phyloP scores from a whole-genome alignment of 2,329 filamentous ascomycete species.

The Plenodomus lindquistii region DNA sequence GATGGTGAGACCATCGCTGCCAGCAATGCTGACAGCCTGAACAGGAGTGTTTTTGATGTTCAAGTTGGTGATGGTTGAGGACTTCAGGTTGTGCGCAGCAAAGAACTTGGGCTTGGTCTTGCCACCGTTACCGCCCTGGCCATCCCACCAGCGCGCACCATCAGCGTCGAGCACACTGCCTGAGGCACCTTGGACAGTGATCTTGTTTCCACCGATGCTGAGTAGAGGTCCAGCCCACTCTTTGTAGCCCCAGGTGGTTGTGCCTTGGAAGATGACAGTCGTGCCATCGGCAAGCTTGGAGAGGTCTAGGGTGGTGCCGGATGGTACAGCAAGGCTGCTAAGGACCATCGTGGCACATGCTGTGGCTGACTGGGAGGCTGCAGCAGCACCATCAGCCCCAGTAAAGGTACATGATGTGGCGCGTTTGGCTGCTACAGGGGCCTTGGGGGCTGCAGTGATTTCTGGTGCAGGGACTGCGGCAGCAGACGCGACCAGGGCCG shows the following conservation, averaged over 20 bases:
- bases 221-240: slow-evolving; percentile 68
- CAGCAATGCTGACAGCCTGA: slow-evolving; percentile 55
- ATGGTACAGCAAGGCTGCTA: slow-evolving; percentile 59
- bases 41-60: slow-evolving; percentile 60
- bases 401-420: slow-evolving; percentile 58
- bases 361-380: slow-evolving; percentile 53
- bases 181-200: slow-evolving; percentile 61
- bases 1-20: slow-evolving; percentile 50
- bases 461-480: slow-evolving; percentile 29
- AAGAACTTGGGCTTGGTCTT: slow-evolving; percentile 57
- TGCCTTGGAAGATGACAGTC: slow-evolving; percentile 64
- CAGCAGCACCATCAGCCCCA: slow-evolving; percentile 45
- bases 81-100: slow-evolving; percentile 55
- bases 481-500: slow-evolving; percentile 25
- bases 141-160: slow-evolving; percentile 57
- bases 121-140: slow-evolving; percentile 52
- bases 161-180: slow-evolving; percentile 62
- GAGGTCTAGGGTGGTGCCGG: slow-evolving; percentile 62
- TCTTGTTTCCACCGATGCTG: slow-evolving; percentile 59
- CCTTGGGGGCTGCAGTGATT: slow-evolving; percentile 18
- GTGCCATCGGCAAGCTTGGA: slow-evolving; percentile 57
- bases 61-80: slow-evolving; percentile 54
- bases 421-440: slow-evolving; percentile 18
- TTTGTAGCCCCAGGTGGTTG: slow-evolving; percentile 67
- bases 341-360: slow-evolving; percentile 60